Base-by-base conservation (phyloP, 2,329 filamentous ascomycete genomes). In the Periconia macrospinosa region DNA sequence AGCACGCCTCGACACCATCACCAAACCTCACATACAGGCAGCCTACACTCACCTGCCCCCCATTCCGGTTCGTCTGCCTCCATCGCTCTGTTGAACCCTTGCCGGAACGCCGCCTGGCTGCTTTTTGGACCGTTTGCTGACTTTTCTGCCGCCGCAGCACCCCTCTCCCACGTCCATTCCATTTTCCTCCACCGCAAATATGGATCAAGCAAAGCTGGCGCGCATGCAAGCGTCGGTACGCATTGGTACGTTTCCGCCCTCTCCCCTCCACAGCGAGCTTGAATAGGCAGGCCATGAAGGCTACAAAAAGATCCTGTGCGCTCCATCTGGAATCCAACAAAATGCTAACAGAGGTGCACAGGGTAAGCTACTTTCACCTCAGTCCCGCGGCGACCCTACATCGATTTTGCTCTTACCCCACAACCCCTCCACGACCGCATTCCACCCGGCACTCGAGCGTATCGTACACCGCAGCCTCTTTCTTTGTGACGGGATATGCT, bases 151-250 rank as follows among this genome's bases (percentile, higher is more conserved):
- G 45, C 45, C 27, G 49, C 46, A 49, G 47, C 47, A 42, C 19
- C 44, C 23, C 45, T 42, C 49, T 37, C 35, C 18, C 30, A 30
- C 44, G 47, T 50, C 43, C 45, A 9, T 18, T 41, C 30, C 41
- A 49, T 47, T 58, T 56, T 56, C 53, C 59, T 57, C 60, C 52
- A 71, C 67, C 68, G 69, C 72, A 75, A 75, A 66, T 70, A 76
- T 76, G 74, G 74, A 76, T 75, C 72, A 75, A 62, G 74, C 72
- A 64, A 76, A 76, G 73, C 69, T 76, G 65, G 74, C 74, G 64
- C 70, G 71, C 60, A 75, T 76, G 73, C 74, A 76, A 58, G 71
- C 71, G 66, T 71, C 67, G 61, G 74, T 76, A 62, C 74, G 74
- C 62, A 76, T 76, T 66, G 74, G 74, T 76, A 71, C 50, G 74